Evolutionary conservation across 2,329 filamentous ascomycete species (phyloP).

Genomic region (Alternaria novae-zelandiae): DNA sequence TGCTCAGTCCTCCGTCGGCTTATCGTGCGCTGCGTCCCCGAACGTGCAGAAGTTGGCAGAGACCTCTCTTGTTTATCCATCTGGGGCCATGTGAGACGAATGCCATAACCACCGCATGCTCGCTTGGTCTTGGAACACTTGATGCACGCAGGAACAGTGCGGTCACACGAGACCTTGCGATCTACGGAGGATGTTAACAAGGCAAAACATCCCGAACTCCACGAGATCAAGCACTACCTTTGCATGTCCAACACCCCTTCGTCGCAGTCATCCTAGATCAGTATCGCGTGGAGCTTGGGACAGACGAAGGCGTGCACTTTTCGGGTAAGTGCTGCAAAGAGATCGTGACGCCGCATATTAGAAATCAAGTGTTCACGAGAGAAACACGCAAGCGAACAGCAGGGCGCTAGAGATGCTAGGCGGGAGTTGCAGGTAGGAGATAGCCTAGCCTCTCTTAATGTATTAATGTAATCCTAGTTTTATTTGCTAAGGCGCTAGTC

Average conservation of each 20-base stretch:
- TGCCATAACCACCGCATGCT: conserved; percentile 18
- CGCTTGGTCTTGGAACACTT: conserved; percentile 15
- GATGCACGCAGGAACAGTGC: conserved; percentile 7
- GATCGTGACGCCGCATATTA: background rate
- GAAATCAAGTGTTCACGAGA: background rate
- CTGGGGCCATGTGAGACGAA: conserved; percentile 17
- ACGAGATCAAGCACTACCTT: background rate
- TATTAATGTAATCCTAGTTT: too few relatives aligned
- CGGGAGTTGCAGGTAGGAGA: background rate
- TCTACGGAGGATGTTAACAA: conserved; percentile 1
- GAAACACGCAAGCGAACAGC: background rate
- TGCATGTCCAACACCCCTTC: background rate
- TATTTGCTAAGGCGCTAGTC: too few relatives aligned
- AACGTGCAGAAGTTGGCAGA: background rate
- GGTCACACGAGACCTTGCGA: conserved; percentile 19
- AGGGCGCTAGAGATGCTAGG: background rate
- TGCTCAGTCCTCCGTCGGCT: background rate
- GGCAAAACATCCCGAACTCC: accelerated
- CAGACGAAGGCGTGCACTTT: background rate
- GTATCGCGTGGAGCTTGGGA: background rate
- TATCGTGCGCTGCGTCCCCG: background rate
- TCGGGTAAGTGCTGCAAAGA: background rate
- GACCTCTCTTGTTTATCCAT: background rate
- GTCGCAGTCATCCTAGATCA: background rate
- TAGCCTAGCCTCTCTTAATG: too few relatives aligned